phyloP scores from a whole-genome alignment of 192 early-diverging fungal genomes.

The Glomus cerebriforme region DNA sequence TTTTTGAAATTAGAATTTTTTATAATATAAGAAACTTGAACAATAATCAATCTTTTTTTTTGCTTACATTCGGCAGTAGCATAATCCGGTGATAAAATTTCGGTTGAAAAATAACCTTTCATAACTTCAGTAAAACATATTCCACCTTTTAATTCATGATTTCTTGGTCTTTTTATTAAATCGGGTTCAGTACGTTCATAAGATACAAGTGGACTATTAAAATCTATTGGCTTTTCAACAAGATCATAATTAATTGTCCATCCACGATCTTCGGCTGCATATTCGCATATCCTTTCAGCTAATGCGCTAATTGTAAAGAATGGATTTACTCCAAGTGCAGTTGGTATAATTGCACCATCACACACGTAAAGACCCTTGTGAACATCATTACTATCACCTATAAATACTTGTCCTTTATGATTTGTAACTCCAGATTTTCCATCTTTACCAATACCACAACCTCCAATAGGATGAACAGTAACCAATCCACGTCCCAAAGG shows the following conservation, averaged over 20 bases:
- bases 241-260: constrained; percentile 47
- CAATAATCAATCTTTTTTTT: background rate
- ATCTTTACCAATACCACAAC: constrained; percentile 43
- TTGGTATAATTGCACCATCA: constrained; percentile 52
- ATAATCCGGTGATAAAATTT: constrained; percentile 38
- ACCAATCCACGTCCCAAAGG: constrained; percentile 39
- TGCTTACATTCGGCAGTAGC: constrained; percentile 37
- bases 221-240: constrained; percentile 38
- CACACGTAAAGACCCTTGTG: constrained; percentile 51
- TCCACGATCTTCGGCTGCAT: constrained; percentile 39
- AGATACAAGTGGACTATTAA: constrained; percentile 32
- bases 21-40: background rate
- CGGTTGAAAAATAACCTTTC: constrained; percentile 50
- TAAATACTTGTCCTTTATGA: constrained; percentile 50
- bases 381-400: constrained; percentile 39
- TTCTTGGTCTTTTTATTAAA: background rate
- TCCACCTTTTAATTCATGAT: constrained; percentile 26
- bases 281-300: constrained; percentile 43
- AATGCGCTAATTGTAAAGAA: constrained; percentile 51
- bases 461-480: constrained; percentile 54
- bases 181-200: constrained; percentile 22
- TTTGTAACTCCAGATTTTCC: constrained; percentile 47
- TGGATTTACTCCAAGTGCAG: constrained; percentile 50
- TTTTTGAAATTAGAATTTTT: background rate
- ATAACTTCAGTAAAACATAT: constrained; percentile 45